Base-by-base conservation (phyloP, 1,284 basidiomycete species). In the Trichosporon coremiiforme region DNA sequence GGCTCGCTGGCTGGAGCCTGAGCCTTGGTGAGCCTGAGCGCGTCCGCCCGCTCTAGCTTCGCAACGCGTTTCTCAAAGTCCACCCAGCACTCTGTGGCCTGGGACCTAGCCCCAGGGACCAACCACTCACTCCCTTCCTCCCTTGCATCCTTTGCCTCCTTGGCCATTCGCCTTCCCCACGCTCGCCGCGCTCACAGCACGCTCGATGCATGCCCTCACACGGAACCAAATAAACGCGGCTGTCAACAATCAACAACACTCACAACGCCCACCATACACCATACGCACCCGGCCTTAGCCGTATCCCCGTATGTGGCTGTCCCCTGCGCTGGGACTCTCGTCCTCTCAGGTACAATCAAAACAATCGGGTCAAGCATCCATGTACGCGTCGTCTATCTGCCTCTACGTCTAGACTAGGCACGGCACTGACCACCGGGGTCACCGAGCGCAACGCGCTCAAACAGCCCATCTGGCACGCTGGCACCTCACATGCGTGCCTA, bases 181-280 rank as follows among this genome's bases (percentile, higher is more conserved):
- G 20, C 47, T 53, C 47, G 6, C n/a, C n/a, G n/a, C n/a, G n/a
- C n/a, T n/a, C 45, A 17, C 17, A 47, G 2, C 33, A n/a, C n/a
- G n/a, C n/a, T 33, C n/a, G 33, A 3, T 33, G 33, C 33, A 33
- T 33, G 33, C 33, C 8, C 47, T 22, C 20, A 6, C 47, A 53
- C 57, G 57, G 57, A 60, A 60, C 57, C 57, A 60, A 60, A 60
- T 60, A 60, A 60, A 60, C 57, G 57, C 55, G 29, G 13, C 3
- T 31, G 57, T 35, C 57, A 60, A 57, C 47, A 53, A 53, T 53
- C 47, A 57, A 60, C 57, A 60, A 60, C 57, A 57, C 36, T 7
- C n/a, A 4, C 29, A 9, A 31, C 55, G 13, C 55, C 29, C 55
- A 57, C 55, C 55, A 10, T 33, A 33, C 22, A n/a, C n/a, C n/a